Evolutionary conservation across 1,284 basidiomycete species (phyloP), one percentile per base, ranked within the genome.

Genomic region (Phlebopus sp.): DNA sequence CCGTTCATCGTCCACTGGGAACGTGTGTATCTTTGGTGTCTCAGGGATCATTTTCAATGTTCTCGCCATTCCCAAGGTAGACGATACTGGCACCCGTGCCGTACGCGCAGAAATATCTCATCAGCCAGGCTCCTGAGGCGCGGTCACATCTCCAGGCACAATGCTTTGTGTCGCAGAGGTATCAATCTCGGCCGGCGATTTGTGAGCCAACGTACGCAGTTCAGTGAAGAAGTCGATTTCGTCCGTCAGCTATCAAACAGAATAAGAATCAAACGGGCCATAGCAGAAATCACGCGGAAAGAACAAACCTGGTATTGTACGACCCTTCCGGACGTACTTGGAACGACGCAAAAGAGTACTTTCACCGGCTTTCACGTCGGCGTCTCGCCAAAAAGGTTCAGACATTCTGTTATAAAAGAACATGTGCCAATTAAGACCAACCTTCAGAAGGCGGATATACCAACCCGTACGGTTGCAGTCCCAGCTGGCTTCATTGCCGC

Each of bases 261-360:
- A 21, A 29, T 4, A 32, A 30, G 5, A 11, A 6, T 11, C 10
- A 36, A 17, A 8, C 18, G 36, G 37, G 39, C 11, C n/a, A n/a
- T n/a, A n/a, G 14, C 35, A 25, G 1, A 34, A 11, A 17, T 18
- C n/a, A 14, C 15, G 15, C 17, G 21, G 23, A 35, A 25, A 17
- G 14, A 11, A 52, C 70, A 42, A 29, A 82, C 84, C 71, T 85
- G 81, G 57, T 82, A 81, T 23, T 69, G 69, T 7, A 78, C 75
- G 1, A 86, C 85, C 13, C 80, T 70, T 0, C 79, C 85, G 0
- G 86, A 89, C 0, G 84, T 85, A 53, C 81, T 84, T 0, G 84
- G 81, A 19, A 82, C 72, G 1, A 80, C 78, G 54, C 78, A 88
- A 59, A 89, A 77, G 0, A 86, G 51, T 0, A 84, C n/a, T 86